A percentile compares a stretch with the other conserved stretches of the same genome.
Evolutionary conservation across 2,329 filamentous ascomycete species (phyloP).

Genomic region (Camillea tinctor): DNA sequence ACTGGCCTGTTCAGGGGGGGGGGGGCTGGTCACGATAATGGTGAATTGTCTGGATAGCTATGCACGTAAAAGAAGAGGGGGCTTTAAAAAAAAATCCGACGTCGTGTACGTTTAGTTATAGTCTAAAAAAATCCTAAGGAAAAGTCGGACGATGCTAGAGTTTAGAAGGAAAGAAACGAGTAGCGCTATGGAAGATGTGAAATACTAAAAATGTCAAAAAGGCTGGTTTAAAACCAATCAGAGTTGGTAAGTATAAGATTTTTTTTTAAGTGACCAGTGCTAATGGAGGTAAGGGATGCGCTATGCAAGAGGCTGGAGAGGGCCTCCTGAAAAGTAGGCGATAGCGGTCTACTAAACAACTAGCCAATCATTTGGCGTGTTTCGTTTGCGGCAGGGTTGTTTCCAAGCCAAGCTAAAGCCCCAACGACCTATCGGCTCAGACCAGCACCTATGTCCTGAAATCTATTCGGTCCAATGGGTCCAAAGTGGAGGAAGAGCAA

Average conservation of each 20-base stretch:
- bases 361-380: neutral
- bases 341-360: neutral
- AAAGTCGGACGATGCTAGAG: neutral
- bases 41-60: neutral
- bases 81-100: neutral
- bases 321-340: neutral
- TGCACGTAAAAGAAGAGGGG: neutral
- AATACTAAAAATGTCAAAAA: neutral
- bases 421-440: slow-evolving; percentile 1
- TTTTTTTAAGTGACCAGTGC: too few relatives aligned
- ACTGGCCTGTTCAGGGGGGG: neutral
- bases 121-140: neutral
- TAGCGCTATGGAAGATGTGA: neutral
- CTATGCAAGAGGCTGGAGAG: neutral
- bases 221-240: neutral
- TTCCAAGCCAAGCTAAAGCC: neutral
- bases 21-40: neutral
- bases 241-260: neutral
- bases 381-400: neutral
- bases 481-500: neutral
- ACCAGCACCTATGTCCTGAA: neutral
- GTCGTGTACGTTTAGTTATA: neutral
- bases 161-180: neutral
- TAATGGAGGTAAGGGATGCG: neutral
- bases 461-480: neutral